These are phyloP conservation scores for Colletotrichum ledebouriae DNA, from an alignment of 2,329 filamentous ascomycete species.

Conservation along the genomic window DNA sequence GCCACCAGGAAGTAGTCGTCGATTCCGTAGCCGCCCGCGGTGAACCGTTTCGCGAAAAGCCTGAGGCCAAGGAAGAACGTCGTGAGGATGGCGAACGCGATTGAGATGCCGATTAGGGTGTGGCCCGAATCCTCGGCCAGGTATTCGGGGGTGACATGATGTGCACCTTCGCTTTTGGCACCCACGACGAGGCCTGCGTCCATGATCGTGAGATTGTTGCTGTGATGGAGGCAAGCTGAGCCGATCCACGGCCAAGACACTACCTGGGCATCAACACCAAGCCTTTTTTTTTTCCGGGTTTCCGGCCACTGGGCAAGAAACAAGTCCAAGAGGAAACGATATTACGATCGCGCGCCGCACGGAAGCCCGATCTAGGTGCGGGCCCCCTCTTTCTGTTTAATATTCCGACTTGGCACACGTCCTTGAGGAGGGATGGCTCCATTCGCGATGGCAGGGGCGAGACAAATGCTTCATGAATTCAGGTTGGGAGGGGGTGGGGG, in stretches of 20 bases:
- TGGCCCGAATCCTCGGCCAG: conserved; percentile 35
- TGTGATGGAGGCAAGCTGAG: conserved; percentile 20
- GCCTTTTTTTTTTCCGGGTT: neutral
- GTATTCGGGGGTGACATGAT: conserved; percentile 23
- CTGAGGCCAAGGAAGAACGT: conserved; percentile 35
- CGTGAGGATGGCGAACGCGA: conserved; percentile 37
- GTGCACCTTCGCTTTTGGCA: conserved; percentile 7
- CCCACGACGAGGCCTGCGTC: conserved; percentile 7
- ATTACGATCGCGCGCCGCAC: conserved; percentile 6
- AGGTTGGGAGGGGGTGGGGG: conserved; percentile 12
- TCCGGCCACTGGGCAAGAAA: conserved; percentile 14
- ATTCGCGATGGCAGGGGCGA: conserved; percentile 1
- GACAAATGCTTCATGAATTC: neutral
- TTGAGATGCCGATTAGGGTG: conserved; percentile 44
- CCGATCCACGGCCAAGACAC: conserved; percentile 39
- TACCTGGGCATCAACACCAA: conserved; percentile 30
- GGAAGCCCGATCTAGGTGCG: conserved; percentile 21
- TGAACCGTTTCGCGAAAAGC: conserved; percentile 36
- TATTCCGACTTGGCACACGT: conserved; percentile 27
- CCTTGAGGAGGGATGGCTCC: conserved; percentile 4
- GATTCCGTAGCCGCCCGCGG: conserved; percentile 34
- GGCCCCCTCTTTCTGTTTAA: conserved; percentile 33
- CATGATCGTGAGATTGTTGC: conserved; percentile 17
- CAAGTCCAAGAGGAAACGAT: conserved; percentile 6
- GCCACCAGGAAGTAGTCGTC: conserved; percentile 39